Base-by-base conservation (phyloP, 805 yeast species). In the Lachancea fermentati region DNA sequence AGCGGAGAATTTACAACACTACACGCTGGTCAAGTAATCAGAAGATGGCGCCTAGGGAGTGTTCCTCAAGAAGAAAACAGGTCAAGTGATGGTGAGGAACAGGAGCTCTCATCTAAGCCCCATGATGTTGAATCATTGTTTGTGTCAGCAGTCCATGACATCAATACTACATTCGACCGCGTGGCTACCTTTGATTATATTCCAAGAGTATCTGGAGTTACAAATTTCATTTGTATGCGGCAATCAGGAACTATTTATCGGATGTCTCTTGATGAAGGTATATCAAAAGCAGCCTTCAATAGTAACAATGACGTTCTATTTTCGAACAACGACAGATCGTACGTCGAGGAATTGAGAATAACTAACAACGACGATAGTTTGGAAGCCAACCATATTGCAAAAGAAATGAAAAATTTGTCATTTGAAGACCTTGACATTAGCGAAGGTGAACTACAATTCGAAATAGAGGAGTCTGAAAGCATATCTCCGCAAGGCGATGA, bases 171-270 rank as follows among this genome's bases (percentile, higher is more conserved):
- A 39, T 79, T 75, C 52, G 95, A 88, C 48, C 72, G 89, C 49
- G 94, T 88, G 1, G 78, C 83, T 1, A 81, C 95, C 0, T 88
- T 82, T 62, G 96, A 88, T 58, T 88, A 87, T 57, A 75, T 80
- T n/a, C 78, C 81, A 1, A 52, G 53, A 35, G 78, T 75, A 42
- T 65, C 76, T 2, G 71, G 79, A 16, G 73, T 77, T 1, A 73
- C 84, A 6, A 78, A 81, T 50, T 70, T 85, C 42, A 78, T 89
- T 19, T 88, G 97, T 60, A 82, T 89, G 83, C 69, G 96, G 48
- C 94, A 86, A 52, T 84, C 95, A 1, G 97, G 97, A 3, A 81
- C 85, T 39, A 79, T 88, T 0, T 88, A 84, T 60, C 70, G 82
- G 43, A 85, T 85, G 89, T 75, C 81, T 0, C 84, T 81, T 0